Percentiles rank a stretch among this genome's conserved stretches.
phyloP scores from a whole-genome alignment of 306 rosid species.

The barrel medic (Medicago truncatula) region DNA sequence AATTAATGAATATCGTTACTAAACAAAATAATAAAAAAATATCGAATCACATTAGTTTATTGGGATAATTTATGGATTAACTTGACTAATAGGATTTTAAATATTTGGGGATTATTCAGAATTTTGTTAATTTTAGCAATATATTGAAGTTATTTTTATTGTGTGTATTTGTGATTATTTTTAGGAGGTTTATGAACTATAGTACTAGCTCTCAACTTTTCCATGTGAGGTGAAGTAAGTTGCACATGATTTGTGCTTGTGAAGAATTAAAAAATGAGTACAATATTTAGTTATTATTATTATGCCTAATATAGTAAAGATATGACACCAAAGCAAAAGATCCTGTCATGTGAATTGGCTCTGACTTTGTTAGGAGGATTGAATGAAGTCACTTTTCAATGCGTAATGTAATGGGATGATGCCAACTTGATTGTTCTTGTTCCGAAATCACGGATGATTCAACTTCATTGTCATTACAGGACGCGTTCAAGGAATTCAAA shows the following conservation, averaged over 20 bases:
- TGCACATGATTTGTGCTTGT: slow-evolving; percentile 23
- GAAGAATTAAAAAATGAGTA: background rate
- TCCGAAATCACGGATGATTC: slow-evolving; percentile 19
- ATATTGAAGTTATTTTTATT: too few relatives aligned
- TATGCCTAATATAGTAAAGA: slow-evolving; percentile 8
- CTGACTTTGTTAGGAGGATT: slow-evolving; percentile 32
- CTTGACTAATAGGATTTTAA: too few relatives aligned
- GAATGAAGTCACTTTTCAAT: slow-evolving; percentile 23
- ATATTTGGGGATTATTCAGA: background rate
- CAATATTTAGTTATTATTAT: slow-evolving; percentile 9
- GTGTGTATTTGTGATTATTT: too few relatives aligned
- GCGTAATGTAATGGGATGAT: background rate
- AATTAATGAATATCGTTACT: too few relatives aligned
- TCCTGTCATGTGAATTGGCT: slow-evolving; percentile 40
- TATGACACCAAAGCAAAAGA: slow-evolving; percentile 38
- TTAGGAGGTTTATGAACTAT: too few relatives aligned
- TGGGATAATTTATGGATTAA: background rate
- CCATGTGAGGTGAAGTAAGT: slow-evolving; percentile 18
- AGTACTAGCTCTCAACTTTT: slow-evolving; percentile 10
- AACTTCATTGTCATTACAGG: background rate
- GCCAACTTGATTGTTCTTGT: background rate
- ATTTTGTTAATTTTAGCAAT: too few relatives aligned
- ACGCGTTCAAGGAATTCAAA: too few relatives aligned
- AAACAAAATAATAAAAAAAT: background rate
- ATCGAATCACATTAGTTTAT: background rate